Percentiles rank a stretch among this genome's conserved stretches.
These are phyloP conservation scores for Phytophthora quininea DNA, from an alignment of 352 stramenopile species.

Conservation along the genomic window DNA sequence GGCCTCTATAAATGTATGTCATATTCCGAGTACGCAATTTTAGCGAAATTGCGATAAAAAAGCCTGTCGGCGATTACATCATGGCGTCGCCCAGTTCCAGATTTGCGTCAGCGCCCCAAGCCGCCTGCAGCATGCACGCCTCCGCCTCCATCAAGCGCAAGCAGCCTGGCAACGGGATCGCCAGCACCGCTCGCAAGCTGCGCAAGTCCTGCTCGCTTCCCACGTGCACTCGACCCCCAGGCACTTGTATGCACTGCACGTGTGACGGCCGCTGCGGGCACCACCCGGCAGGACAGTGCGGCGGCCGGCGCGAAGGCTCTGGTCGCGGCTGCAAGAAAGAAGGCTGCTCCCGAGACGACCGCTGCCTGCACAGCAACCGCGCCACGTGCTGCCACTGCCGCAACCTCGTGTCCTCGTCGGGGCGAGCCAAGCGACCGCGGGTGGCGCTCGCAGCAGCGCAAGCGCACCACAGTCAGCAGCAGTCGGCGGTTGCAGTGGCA, in stretches of 20 bases:
- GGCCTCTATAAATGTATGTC: neutral
- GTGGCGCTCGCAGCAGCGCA: neutral
- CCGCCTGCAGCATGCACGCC: neutral
- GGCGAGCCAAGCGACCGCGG: constrained; percentile 43
- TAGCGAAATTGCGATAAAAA: constrained; percentile 3
- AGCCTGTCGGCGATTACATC: neutral
- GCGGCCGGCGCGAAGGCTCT: constrained; percentile 64
- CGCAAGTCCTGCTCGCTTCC: constrained; percentile 75
- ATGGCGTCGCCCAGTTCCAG: neutral
- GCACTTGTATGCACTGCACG: constrained; percentile 85
- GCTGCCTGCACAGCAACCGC: constrained; percentile 72
- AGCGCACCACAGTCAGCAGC: constrained; percentile 1
- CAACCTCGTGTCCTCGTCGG: constrained; percentile 73
- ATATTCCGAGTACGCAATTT: constrained; percentile 9
- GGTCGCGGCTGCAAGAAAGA: constrained; percentile 70
- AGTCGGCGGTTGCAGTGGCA: constrained; percentile 8
- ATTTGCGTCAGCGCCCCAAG: constrained; percentile 2
- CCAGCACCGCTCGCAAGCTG: constrained; percentile 45
- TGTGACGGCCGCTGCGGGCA: constrained; percentile 74
- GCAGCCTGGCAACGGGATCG: constrained; percentile 1
- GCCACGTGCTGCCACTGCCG: constrained; percentile 81
- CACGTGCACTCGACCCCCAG: constrained; percentile 54
- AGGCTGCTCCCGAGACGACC: constrained; percentile 64
- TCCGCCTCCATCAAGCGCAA: constrained; percentile 17
- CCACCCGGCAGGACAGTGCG: constrained; percentile 59